A percentile compares a stretch with the other conserved stretches of the same genome.
phyloP scores from a whole-genome alignment of 257 asterid genomes.

The Nicotiana sylvestris region DNA sequence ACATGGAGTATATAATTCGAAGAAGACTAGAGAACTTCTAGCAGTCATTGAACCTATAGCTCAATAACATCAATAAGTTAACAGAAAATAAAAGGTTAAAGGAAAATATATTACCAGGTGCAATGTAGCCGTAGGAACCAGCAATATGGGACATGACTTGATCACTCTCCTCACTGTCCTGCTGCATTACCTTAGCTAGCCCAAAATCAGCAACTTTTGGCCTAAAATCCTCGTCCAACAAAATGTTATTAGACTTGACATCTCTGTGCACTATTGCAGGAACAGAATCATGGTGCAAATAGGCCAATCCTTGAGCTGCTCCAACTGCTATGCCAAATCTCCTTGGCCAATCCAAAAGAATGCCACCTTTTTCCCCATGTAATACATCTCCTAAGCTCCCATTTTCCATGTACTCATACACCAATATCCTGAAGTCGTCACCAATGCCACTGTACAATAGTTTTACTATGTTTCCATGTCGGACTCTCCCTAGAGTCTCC shows the following conservation, averaged over 20 bases:
- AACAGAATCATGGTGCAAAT: slow-evolving; percentile 66
- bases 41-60: neutral
- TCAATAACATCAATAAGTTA: neutral
- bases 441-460: slow-evolving; percentile 58
- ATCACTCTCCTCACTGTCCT: slow-evolving; percentile 28
- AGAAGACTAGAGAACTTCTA: neutral
- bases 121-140: slow-evolving; percentile 85
- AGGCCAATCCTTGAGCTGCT: slow-evolving; percentile 83
- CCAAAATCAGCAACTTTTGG: slow-evolving; percentile 82
- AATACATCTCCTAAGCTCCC: slow-evolving; percentile 75
- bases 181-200: slow-evolving; percentile 53
- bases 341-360: slow-evolving; percentile 66
- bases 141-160: slow-evolving; percentile 64
- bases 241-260: slow-evolving; percentile 38
- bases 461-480: slow-evolving; percentile 73
- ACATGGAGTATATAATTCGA: neutral
- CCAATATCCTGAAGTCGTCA: slow-evolving; percentile 57
- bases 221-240: slow-evolving; percentile 33
- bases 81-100: neutral
- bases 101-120: slow-evolving; percentile 53
- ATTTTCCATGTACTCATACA: slow-evolving; percentile 63
- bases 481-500: slow-evolving; percentile 49
- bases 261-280: slow-evolving; percentile 40
- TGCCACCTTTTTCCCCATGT: slow-evolving; percentile 58
- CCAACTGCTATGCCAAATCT: slow-evolving; percentile 61